A percentile compares a stretch with the other conserved stretches of the same genome.
phyloP scores from a whole-genome alignment of 2,329 filamentous ascomycete genomes.

The Tolypocladium paradoxum region DNA sequence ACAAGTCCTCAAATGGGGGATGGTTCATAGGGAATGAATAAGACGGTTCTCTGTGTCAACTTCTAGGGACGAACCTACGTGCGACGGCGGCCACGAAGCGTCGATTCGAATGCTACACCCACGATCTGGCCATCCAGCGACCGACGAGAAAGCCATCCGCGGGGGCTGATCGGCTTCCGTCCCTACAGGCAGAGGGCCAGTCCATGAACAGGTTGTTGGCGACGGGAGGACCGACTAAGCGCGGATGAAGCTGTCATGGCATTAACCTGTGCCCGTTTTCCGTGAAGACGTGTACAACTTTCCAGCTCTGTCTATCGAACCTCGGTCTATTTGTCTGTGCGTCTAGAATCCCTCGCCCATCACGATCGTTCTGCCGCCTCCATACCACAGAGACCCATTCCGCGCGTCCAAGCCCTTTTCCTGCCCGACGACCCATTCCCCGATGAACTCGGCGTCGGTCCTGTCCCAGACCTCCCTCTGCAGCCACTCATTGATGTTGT shows the following conservation, averaged over 20 bases:
- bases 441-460: constrained; percentile 31
- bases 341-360: constrained; percentile 49
- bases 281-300: neutral
- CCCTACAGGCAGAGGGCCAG: neutral
- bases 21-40: constrained; percentile 34
- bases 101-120: too few species aligned
- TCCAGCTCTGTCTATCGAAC: neutral
- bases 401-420: constrained; percentile 71
- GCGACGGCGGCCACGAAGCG: neutral
- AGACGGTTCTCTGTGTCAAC: constrained; percentile 14
- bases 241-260: too few species aligned
- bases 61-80: neutral
- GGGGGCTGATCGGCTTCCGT: neutral
- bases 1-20: constrained; percentile 32
- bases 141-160: neutral
- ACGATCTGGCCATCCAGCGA: neutral
- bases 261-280: neutral
- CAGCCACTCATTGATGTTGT: constrained; percentile 68
- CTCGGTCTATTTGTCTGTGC: neutral
- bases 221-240: neutral
- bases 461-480: constrained; percentile 58
- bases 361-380: constrained; percentile 61
- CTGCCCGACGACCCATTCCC: constrained; percentile 82
- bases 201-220: neutral
- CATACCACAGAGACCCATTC: constrained; percentile 77